phyloP scores from a whole-genome alignment of 2,329 filamentous ascomycete genomes.

The Magnaporthiopsis rhizophila region DNA sequence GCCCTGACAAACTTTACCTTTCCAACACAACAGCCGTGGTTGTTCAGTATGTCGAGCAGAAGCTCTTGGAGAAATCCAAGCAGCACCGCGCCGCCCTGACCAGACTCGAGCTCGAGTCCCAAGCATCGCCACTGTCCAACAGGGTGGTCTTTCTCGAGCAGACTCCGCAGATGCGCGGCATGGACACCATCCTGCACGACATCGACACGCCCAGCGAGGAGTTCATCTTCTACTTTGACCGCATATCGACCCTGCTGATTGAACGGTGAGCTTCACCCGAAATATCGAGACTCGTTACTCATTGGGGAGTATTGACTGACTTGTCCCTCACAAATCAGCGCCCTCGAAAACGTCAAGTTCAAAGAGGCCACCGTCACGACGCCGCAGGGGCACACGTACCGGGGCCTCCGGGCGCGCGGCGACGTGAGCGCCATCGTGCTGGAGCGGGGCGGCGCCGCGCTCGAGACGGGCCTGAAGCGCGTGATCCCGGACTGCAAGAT shows the following conservation, averaged over 20 bases:
- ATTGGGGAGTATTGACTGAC: background rate
- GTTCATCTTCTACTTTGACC: conserved; percentile 96
- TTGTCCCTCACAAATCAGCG: conserved; percentile 36
- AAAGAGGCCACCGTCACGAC: conserved; percentile 57
- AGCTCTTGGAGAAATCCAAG: conserved; percentile 75
- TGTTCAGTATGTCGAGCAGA: conserved; percentile 83
- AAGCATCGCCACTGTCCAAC: conserved; percentile 63
- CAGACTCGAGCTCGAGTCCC: conserved; percentile 63
- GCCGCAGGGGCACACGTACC: conserved; percentile 60
- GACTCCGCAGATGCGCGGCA: conserved; percentile 73
- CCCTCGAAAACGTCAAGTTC: conserved; percentile 71
- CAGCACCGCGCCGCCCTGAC: conserved; percentile 73
- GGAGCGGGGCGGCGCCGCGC: conserved; percentile 77
- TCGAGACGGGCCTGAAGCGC: conserved; percentile 80
- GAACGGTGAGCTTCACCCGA: conserved; percentile 50
- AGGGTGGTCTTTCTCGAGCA: conserved; percentile 68
- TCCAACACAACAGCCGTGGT: conserved; percentile 63
- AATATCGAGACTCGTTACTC: too few relatives aligned
- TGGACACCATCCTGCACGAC: conserved; percentile 85
- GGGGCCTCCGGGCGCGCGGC: conserved; percentile 62
- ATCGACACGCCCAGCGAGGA: conserved; percentile 74
- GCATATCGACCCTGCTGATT: conserved; percentile 74
- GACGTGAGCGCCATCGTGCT: conserved; percentile 81
- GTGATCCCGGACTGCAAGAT: conserved; percentile 90
- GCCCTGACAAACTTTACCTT: background rate